A percentile compares a stretch with the other conserved stretches of the same genome.
These are phyloP conservation scores for Citrus hindsii DNA, from an alignment of 345 rosid genomes.

Conservation along the genomic window DNA sequence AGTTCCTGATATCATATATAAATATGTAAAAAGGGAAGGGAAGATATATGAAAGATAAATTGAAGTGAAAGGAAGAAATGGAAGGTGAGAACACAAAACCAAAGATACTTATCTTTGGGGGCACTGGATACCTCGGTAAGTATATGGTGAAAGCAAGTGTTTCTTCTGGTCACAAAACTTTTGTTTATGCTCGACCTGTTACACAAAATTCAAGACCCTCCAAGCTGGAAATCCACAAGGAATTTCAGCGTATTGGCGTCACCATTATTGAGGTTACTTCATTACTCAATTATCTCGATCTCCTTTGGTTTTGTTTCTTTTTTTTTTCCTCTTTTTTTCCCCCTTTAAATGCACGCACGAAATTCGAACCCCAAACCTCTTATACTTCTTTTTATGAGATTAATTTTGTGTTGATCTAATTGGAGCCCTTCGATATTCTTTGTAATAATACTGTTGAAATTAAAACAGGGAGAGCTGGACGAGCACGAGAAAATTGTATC, in stretches of 20 bases:
- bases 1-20: no score
- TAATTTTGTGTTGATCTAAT: no score
- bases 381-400: no score
- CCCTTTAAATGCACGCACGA: no score
- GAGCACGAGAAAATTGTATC: slow-evolving; percentile 40
- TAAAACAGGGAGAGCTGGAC: slow-evolving; percentile 31
- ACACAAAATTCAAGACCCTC: slow-evolving; percentile 5
- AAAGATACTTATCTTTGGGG: slow-evolving; percentile 37
- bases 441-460: neutral
- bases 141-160: slow-evolving; percentile 35
- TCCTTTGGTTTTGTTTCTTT: neutral
- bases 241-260: slow-evolving; percentile 24
- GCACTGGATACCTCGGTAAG: slow-evolving; percentile 36
- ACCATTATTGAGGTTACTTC: slow-evolving; percentile 2
- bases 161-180: slow-evolving; percentile 26
- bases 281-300: neutral
- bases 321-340: no score
- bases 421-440: no score
- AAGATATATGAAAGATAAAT: neutral
- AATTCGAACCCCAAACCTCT: no score
- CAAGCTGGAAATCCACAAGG: slow-evolving; percentile 5
- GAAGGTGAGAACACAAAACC: neutral
- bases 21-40: no score
- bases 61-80: neutral
- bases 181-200: slow-evolving; percentile 27